A percentile compares a stretch with the other conserved stretches of the same genome.
Conservation (phyloP, 2,329 filamentous ascomycete species). For the Botryotinia calthae region DNA sequence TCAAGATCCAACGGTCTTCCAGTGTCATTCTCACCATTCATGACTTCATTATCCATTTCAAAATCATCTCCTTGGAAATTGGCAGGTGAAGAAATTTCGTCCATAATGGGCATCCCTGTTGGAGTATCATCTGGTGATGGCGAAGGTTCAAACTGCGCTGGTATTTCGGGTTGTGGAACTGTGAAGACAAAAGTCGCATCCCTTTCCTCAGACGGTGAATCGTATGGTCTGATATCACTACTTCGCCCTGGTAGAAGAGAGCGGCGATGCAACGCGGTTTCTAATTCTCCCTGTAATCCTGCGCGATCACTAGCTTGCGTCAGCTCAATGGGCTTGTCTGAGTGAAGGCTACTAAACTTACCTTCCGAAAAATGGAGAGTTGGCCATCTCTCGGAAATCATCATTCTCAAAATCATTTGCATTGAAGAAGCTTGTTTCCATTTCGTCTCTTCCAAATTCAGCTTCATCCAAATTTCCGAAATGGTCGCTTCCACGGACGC, state of each 20-base stretch:
- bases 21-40: not conserved
- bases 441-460: conserved; percentile 26
- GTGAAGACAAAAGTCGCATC: conserved; percentile 38
- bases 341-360: conserved; percentile 20
- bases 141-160: conserved; percentile 17
- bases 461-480: conserved; percentile 39
- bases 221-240: conserved; percentile 35
- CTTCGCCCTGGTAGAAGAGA: conserved; percentile 30
- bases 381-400: conserved; percentile 25
- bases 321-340: not conserved
- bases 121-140: not conserved
- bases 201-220: conserved; percentile 35
- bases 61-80: not conserved
- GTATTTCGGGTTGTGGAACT: conserved; percentile 34
- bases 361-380: conserved; percentile 25
- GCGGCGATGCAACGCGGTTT: conserved; percentile 16
- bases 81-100: not conserved
- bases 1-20: not conserved
- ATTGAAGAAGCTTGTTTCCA: conserved; percentile 36
- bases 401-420: conserved; percentile 29
- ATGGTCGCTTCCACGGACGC: conserved; percentile 53
- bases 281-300: not conserved
- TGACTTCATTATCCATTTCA: not conserved
- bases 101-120: not conserved
- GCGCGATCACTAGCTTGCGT: conserved; percentile 7